Conservation (phyloP, 2,329 filamentous ascomycete species). For the Cercospora janseana region DNA sequence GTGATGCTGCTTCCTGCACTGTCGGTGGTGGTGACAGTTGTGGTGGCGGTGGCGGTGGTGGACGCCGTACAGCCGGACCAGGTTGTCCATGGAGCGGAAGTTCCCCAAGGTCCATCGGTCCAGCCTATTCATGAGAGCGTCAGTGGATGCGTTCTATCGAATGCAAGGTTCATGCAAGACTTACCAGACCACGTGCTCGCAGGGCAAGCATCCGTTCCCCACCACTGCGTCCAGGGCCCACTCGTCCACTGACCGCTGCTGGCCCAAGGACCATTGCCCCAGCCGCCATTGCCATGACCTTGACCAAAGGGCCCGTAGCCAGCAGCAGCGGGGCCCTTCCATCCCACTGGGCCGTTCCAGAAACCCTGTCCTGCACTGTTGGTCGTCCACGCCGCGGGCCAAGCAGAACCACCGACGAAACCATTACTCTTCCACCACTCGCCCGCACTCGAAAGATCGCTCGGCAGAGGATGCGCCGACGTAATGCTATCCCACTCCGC, state of each 20-base stretch:
- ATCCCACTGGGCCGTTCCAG: constrained; percentile 15
- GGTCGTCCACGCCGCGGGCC: constrained; percentile 25
- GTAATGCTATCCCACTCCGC: constrained; percentile 34
- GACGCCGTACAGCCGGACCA: constrained; percentile 37
- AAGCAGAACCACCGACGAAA: constrained; percentile 23
- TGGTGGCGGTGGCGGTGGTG: constrained; percentile 36
- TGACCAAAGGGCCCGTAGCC: constrained; percentile 31
- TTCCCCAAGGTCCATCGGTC: constrained; percentile 36
- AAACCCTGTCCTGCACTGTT: constrained; percentile 19
- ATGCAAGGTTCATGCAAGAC: not conserved
- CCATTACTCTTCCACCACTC: constrained; percentile 21
- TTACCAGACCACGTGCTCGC: constrained; percentile 36
- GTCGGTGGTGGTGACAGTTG: constrained; percentile 32
- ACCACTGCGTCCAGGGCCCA: constrained; percentile 40
- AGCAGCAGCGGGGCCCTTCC: constrained; percentile 17
- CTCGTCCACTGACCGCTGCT: constrained; percentile 33
- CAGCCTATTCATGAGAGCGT: constrained; percentile 28
- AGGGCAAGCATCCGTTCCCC: constrained; percentile 38
- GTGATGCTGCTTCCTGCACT: constrained; percentile 25
- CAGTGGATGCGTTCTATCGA: not conserved
- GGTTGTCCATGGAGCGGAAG: constrained; percentile 38
- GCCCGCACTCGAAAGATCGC: constrained; percentile 25
- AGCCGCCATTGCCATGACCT: constrained; percentile 27
- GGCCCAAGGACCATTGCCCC: constrained; percentile 35
- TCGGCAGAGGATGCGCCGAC: constrained; percentile 32